phyloP scores from a whole-genome alignment of 108 stramenopile species.

The Stephanodiscus triporus region DNA sequence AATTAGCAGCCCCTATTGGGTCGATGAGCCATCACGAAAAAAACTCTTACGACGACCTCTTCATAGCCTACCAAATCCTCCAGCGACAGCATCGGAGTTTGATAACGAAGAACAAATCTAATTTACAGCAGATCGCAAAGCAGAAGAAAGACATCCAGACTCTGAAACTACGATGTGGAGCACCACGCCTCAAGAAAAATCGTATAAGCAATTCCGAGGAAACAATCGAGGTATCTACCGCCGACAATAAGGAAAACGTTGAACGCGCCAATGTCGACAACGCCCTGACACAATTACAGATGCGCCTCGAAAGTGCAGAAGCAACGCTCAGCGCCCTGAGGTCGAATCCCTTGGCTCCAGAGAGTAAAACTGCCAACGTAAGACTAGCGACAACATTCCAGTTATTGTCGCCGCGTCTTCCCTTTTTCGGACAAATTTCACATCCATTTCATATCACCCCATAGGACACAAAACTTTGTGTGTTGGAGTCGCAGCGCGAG shows the following conservation, averaged over 20 bases:
- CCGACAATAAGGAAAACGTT: background rate
- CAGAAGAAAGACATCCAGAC: conserved; percentile 36
- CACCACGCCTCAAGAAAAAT: conserved; percentile 4
- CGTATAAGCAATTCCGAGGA: background rate
- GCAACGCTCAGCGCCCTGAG: conserved; percentile 23
- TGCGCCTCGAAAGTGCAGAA: conserved; percentile 37
- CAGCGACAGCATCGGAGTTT: conserved; percentile 16
- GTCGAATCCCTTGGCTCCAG: background rate
- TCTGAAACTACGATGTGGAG: conserved; percentile 14
- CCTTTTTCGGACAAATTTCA: background rate
- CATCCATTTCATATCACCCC: background rate
- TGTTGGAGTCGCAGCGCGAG: conserved; percentile 35
- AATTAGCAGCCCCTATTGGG: background rate
- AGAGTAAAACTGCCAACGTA: background rate
- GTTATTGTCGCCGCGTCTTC: background rate
- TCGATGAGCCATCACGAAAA: background rate
- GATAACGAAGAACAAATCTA: conserved; percentile 30
- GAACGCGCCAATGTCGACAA: conserved; percentile 12
- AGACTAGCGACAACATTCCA: background rate
- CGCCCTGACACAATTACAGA: conserved; percentile 12
- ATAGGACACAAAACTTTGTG: conserved; percentile 17
- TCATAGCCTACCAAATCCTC: conserved; percentile 21
- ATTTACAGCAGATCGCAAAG: conserved; percentile 27
- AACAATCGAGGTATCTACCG: background rate
- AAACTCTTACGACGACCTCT: conserved; percentile 29